Conservation (phyloP, 2,329 filamentous ascomycete species). For the Cladosporium sp. region DNA sequence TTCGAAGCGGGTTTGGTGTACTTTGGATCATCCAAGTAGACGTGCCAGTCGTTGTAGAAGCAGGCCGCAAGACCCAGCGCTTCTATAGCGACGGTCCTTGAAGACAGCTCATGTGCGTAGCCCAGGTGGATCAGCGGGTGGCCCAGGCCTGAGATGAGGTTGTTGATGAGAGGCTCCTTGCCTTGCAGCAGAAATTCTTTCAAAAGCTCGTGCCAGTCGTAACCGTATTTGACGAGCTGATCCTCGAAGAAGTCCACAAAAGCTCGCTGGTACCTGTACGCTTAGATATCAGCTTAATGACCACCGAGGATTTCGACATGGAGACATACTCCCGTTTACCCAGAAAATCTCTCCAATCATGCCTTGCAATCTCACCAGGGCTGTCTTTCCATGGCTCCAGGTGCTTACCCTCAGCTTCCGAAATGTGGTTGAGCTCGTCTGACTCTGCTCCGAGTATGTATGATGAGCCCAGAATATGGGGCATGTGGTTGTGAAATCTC, state of each 20-base stretch:
- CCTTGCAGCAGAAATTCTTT: constrained; percentile 70
- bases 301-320: background rate
- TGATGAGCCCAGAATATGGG: constrained; percentile 76
- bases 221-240: constrained; percentile 68
- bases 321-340: constrained; percentile 60
- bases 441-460: constrained; percentile 76
- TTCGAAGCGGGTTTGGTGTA: constrained; percentile 63
- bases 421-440: constrained; percentile 71
- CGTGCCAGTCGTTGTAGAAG: constrained; percentile 54
- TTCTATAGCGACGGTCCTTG: constrained; percentile 82
- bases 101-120: constrained; percentile 88
- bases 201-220: constrained; percentile 78
- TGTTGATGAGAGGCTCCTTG: constrained; percentile 73
- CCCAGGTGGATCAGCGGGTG: constrained; percentile 91
- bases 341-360: constrained; percentile 83
- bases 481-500: constrained; percentile 74
- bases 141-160: constrained; percentile 72
- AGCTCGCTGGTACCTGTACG: constrained; percentile 69
- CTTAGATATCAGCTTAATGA: constrained; percentile 1
- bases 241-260: constrained; percentile 97
- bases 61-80: constrained; percentile 66
- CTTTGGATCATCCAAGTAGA: constrained; percentile 64
- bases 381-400: constrained; percentile 79
- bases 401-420: constrained; percentile 66
- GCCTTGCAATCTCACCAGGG: constrained; percentile 73